Percentiles rank a stretch among this genome's conserved stretches.
These are phyloP conservation scores for Pseudofabraea citricarpa DNA, from an alignment of 2,329 filamentous ascomycete genomes.

Conservation along the genomic window DNA sequence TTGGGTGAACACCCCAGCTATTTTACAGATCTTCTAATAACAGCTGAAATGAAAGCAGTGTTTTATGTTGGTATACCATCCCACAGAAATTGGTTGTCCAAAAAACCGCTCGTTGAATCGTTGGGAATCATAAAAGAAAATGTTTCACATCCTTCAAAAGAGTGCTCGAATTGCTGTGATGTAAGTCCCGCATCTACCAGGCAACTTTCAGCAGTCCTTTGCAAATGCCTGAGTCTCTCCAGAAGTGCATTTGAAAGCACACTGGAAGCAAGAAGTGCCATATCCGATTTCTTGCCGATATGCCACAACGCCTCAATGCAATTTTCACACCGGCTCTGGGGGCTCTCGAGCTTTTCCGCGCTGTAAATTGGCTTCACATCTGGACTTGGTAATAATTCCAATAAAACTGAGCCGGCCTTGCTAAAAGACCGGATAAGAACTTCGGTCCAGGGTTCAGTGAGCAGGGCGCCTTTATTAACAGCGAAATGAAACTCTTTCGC, in stretches of 20 bases:
- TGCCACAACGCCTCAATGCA: constrained; percentile 50
- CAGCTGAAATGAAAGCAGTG: too few relatives aligned
- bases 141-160: too few relatives aligned
- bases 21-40: too few relatives aligned
- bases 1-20: too few relatives aligned
- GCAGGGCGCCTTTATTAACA: constrained; percentile 47
- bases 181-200: too few relatives aligned
- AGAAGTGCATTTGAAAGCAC: constrained; percentile 31
- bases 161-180: too few relatives aligned
- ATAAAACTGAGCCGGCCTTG: constrained; percentile 35
- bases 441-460: constrained; percentile 57
- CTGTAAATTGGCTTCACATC: constrained; percentile 7
- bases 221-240: too few relatives aligned
- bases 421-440: constrained; percentile 49
- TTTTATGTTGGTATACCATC: too few relatives aligned
- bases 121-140: too few relatives aligned
- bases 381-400: constrained; percentile 22
- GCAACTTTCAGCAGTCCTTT: too few relatives aligned
- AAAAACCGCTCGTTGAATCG: too few relatives aligned
- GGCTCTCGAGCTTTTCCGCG: constrained; percentile 17
- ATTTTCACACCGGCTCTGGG: constrained; percentile 35
- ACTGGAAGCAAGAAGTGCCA: constrained; percentile 35
- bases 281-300: constrained; percentile 51
- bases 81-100: too few relatives aligned
- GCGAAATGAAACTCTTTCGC: constrained; percentile 46